Conservation (phyloP, 768 basidiomycete species). For the Calocera cornea region DNA sequence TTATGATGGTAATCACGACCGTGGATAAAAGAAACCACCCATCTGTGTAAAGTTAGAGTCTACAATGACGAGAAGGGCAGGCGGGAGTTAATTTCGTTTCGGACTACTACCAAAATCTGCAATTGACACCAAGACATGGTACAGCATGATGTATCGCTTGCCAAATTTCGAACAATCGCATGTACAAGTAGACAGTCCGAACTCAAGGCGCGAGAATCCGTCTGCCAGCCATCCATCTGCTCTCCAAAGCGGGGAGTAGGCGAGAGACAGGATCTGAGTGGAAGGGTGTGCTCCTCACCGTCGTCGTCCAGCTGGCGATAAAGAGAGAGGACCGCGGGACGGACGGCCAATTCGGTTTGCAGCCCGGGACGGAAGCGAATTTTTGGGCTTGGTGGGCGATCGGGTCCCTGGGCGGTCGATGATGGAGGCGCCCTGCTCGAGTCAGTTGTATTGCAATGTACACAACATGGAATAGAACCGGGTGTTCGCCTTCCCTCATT, state of each 20-base stretch:
- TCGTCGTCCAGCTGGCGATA: constrained; percentile 3
- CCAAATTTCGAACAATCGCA: constrained; percentile 4
- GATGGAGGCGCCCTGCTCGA: neutral
- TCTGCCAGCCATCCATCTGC: constrained; percentile 2
- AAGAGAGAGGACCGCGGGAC: neutral
- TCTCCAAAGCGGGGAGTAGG: neutral
- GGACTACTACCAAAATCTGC: too few relatives aligned
- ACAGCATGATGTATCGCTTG: constrained; percentile 5
- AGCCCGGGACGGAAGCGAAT: neutral
- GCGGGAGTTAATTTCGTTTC: too few relatives aligned
- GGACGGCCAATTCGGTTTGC: neutral
- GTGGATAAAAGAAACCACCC: too few relatives aligned
- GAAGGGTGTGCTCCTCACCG: neutral
- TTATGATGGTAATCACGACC: too few relatives aligned
- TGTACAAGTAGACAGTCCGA: neutral
- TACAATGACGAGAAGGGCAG: too few relatives aligned
- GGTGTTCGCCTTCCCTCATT: neutral
- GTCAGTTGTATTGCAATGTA: neutral
- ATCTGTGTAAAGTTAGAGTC: too few relatives aligned
- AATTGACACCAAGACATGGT: too few relatives aligned
- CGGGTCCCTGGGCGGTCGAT: neutral
- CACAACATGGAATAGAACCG: neutral
- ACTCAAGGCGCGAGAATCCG: neutral
- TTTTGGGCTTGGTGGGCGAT: neutral
- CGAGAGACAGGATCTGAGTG: constrained; percentile 6